These are phyloP conservation scores for Zoysia pacifica DNA, from an alignment of 176 grass and related monocot species.

Conservation along the genomic window DNA sequence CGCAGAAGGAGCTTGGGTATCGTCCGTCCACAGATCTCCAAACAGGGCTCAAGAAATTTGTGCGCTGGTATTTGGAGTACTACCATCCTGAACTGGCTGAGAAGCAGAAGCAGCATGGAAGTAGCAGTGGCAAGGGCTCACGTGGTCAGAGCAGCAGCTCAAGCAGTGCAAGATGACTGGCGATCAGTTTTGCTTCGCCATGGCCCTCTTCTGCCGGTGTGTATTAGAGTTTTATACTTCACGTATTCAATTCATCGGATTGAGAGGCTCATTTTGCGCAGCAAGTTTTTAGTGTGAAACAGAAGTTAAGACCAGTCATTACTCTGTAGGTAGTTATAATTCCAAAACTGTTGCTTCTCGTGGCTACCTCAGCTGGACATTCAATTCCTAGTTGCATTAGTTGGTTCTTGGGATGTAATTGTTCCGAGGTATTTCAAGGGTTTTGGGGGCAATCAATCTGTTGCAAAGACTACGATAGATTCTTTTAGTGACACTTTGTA, in stretches of 20 bases:
- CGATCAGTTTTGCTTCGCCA: slow-evolving; percentile 21
- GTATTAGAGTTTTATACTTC: slow-evolving; percentile 46
- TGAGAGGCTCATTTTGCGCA: slow-evolving; percentile 52
- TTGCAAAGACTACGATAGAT: slow-evolving; percentile 52
- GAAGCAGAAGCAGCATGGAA: slow-evolving; percentile 52
- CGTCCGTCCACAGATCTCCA: slow-evolving; percentile 76
- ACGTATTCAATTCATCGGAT: slow-evolving; percentile 43
- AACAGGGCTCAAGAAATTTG: slow-evolving; percentile 79
- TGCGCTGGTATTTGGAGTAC: slow-evolving; percentile 82
- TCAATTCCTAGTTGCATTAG: slow-evolving; percentile 33
- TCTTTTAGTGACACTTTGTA: slow-evolving; percentile 57
- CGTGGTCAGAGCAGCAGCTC: slow-evolving; percentile 41
- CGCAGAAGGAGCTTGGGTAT: slow-evolving; percentile 73
- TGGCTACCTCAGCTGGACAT: slow-evolving; percentile 44
- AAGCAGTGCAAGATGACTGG: slow-evolving; percentile 52
- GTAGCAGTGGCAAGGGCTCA: slow-evolving; percentile 44
- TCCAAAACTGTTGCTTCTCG: slow-evolving; percentile 37
- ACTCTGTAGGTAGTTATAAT: slow-evolving; percentile 42
- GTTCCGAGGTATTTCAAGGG: slow-evolving; percentile 33
- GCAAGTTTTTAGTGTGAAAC: slow-evolving; percentile 34
- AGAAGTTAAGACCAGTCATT: slow-evolving; percentile 2
- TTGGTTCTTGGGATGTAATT: slow-evolving; percentile 49
- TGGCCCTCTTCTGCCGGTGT: slow-evolving; percentile 45
- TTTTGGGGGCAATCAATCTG: slow-evolving; percentile 33
- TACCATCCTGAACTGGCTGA: slow-evolving; percentile 57